Percentiles rank a stretch among this genome's conserved stretches.
These are phyloP conservation scores for Coccomyxa subellipsoidea DNA, from an alignment of 163 green algal genomes.

Conservation along the genomic window DNA sequence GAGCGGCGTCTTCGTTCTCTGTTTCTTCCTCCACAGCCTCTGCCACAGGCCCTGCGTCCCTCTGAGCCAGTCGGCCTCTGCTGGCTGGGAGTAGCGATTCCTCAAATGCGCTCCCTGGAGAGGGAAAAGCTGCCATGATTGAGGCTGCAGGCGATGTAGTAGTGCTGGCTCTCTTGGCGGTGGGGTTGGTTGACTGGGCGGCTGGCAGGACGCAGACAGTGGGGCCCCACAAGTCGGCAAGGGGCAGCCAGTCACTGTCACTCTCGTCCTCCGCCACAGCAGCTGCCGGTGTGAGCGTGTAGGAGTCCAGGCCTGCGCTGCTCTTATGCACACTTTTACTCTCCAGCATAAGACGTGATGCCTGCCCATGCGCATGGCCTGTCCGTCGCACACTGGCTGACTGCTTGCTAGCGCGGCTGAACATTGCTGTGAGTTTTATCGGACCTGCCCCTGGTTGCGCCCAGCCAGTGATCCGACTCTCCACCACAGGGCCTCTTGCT, in stretches of 20 bases:
- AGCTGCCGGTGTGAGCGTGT: neutral
- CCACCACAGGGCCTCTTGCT: neutral
- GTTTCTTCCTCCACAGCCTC: neutral
- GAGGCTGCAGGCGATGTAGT: neutral
- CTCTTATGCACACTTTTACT: neutral
- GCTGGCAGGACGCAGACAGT: neutral
- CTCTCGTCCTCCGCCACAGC: neutral
- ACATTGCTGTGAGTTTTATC: neutral
- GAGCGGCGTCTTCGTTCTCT: neutral
- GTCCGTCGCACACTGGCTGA: too few species aligned
- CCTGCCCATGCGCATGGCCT: neutral
- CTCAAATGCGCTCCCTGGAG: too few species aligned
- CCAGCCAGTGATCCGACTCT: neutral
- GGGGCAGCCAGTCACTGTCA: neutral
- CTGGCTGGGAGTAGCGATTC: too few species aligned
- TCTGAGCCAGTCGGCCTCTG: neutral
- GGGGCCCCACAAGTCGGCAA: neutral
- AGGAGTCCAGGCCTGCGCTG: neutral
- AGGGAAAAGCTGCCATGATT: too few species aligned
- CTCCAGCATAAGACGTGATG: too few species aligned
- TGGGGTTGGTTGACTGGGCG: neutral
- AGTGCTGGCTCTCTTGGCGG: neutral
- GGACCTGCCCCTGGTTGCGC: neutral
- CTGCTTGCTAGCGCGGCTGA: neutral
- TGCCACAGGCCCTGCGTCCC: neutral